These are phyloP conservation scores for Neurospora sp. DNA, from an alignment of 495 filamentous ascomycete species.

Conservation along the genomic window DNA sequence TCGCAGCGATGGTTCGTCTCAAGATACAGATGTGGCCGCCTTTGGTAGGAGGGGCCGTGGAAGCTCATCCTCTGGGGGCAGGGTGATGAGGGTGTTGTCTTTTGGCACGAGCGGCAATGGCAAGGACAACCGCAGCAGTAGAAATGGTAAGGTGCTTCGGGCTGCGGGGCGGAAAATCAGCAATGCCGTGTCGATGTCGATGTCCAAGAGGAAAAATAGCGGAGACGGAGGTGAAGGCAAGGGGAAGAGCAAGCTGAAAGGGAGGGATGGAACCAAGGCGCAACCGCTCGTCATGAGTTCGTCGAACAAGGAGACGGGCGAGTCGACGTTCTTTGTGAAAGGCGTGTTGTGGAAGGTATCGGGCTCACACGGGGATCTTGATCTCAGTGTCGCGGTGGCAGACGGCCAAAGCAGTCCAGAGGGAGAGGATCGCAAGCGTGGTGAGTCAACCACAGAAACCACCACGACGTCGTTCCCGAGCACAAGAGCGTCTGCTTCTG, in stretches of 20 bases:
- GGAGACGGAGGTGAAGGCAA: background rate
- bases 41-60: background rate
- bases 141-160: background rate
- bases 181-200: background rate
- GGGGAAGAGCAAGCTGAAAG: background rate
- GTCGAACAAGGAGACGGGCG: background rate
- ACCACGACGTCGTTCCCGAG: constrained; percentile 3
- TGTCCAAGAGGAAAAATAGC: background rate
- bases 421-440: background rate
- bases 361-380: background rate
- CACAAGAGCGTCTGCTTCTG: background rate
- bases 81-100: constrained; percentile 12
- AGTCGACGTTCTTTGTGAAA: constrained; percentile 1
- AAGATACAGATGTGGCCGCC: background rate
- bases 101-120: background rate
- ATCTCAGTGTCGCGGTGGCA: background rate
- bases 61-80: background rate
- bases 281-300: constrained; percentile 3
- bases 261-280: background rate
- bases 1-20: background rate
- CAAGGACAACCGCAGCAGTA: background rate
- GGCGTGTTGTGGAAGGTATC: constrained; percentile 4
- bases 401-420: background rate
- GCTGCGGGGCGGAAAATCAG: background rate
- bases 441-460: background rate